Base-by-base conservation (phyloP, 129 eudicot species). In the Artemisia tridentata region DNA sequence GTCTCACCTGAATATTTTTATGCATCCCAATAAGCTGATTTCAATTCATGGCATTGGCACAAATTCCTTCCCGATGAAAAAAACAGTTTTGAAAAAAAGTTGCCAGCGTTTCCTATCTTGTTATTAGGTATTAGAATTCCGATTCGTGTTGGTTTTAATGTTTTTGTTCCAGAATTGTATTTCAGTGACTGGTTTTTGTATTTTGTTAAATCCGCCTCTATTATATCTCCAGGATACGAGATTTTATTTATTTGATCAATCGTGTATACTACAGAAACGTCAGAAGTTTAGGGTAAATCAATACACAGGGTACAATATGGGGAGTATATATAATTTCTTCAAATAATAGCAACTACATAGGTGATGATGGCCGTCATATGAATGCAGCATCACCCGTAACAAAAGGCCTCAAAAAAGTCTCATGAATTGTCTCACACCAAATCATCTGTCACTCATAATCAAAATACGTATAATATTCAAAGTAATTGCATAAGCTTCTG, bases 321-420 rank as follows among this genome's bases (percentile, higher is more conserved):
- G 18, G 59, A 46, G 76, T 59, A 46, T 15, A 72, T 59, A 46
- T 15, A 72, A 72, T 59, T 46, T 66, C 46, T 57, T 57, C 45
- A 43, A 21, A 53, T 20, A 45, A 14, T n/a, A n/a, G 11, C 47
- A 15, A 38, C 41, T 57, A 6, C 45, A 38, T 0, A 38, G 12
- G 23, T n/a, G 7, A 18, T 41, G 52, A 48, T 46, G 68, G 31
- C 50, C 63, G 5, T 31, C 63, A 29, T 53, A 51, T 51, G 73
- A 11, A 51, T 31, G 60, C 38, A 50, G n/a, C 72, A 31, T 31
- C 73, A 52, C 45, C 2, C 67, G 43, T 31, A 1, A 50, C 41
- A 46, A 55, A 56, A 49, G 53, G 15, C 74, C 18, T 41, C 45
- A 38, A 63, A 17, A 25, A 51, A 3, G 10, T 38, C 13, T 62